Evolutionary conservation across 83 land plant genomes (phyloP), one percentile per base, ranked within the genome.

Genomic region (Picea engelmannii): DNA sequence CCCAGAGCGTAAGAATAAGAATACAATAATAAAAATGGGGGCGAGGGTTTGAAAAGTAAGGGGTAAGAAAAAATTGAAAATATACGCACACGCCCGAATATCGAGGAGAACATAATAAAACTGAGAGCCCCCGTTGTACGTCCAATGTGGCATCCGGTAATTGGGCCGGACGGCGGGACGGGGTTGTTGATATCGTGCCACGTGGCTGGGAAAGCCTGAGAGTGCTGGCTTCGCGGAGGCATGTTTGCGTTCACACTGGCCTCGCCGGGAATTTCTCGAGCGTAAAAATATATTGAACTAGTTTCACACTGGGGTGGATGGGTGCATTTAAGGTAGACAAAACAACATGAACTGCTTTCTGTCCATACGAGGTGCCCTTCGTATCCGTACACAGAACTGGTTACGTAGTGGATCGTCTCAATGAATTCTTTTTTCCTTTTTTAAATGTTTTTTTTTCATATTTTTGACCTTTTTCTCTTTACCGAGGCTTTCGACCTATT

Each of bases 211-310:
- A 68, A 16, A 40, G 71, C 44, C 71, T 68, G 71, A 31, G 71
- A 68, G 6, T 68, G 71, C 71, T 68, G 31, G 71, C 38, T 68
- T 68, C 6, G 71, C n/a, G 71, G 71, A 40, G 38, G 38, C 71
- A 68, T 68, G 6, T 16, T 68, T 31, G 71, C 20, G 71, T 68
- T 68, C 42, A 68, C 42, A 68, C 71, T 23, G 40, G 20, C 68
- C 2, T 4, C 4, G 16, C 3, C 6, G 71, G 44, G 71, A 17
- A 27, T 11, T 6, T 1, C 23, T 20, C 21, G 23, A 20, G 66
- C 10, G 10, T 18, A 63, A 0, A 68, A 68, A 68, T 68, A 6
- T 31, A 1, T 1, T 1, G 20, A 68, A 68, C 71, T 6, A 10
- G 20, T 68, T 68, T 68, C 71, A 68, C 71, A 68, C 44, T 20